Base-by-base conservation (phyloP, 75 land plant species). In the Isoetes taiwanensis region DNA sequence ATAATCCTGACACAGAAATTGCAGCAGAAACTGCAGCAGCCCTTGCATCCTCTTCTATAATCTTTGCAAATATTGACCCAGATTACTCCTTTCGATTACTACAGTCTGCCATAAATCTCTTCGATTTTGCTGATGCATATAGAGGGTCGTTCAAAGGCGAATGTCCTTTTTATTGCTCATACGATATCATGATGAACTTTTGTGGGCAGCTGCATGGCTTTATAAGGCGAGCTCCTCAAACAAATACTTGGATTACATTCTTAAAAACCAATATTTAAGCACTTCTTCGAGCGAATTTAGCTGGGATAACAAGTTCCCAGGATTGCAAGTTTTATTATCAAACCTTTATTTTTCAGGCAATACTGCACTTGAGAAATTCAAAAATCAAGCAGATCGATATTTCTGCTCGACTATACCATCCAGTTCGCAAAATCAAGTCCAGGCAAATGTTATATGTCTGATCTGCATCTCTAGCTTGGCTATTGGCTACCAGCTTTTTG, bases 171-270 rank as follows among this genome's bases (percentile, higher is more conserved):
- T 79, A 79, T 55, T 79, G 82, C 68, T 72, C 76, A 29, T 61
- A 32, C 58, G 71, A 32, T 14, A 54, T 34, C 69, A 88, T 80
- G 93, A 86, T 67, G 97, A 90, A 62, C 81, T 90, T 25, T 65
- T 85, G 0, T 90, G 97, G 97, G 97, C 82, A 9, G 97, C 97
- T 14, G 72, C 87, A 28, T 90, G 97, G 97, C 43, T 90, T 43
- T 72, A 82, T 58, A 60, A 33, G 59, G 97, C 97, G 0, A 43
- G 84, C 16, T 17, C 39, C 11, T 8, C 76, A 35, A 37, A 37
- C 8, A 43, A 60, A 0, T 86, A 82, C 64, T 23, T 85, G 59
- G 21, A 63, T 3, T 90, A 79, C 68, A 76, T 86, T 52, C 61
- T 77, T 28, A 54, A n/a, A n/a, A n/a, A n/a, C n/a, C n/a, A n/a